Base-by-base conservation (phyloP, 305 asterid species). In the Solanum hybrid region DNA sequence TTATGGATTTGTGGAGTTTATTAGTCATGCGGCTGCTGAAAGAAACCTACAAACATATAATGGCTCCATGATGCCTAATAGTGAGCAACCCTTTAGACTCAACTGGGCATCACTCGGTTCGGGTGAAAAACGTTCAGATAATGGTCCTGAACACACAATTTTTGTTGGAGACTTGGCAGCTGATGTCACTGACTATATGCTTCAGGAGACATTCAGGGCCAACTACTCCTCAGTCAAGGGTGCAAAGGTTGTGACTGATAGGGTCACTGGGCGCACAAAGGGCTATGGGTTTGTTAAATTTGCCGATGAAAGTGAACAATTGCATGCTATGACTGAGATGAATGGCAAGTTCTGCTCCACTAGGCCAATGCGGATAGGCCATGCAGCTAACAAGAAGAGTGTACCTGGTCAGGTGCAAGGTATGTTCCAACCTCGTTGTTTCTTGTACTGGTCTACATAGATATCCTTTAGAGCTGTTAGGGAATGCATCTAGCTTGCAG, bases 31-130 rank as follows among this genome's bases (percentile, higher is more conserved):
- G 32, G 94, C 94, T 81, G 95, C 95, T 3, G 95, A 93, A 75
- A 89, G 91, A 38, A 88, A 12, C 84, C 89, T 93, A 32, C 94
- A 90, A 75, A 7, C 90, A 3, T 93, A 80, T 61, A 92, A 93
- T 89, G 95, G 95, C 45, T 70, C 90, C 22, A 27, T 86, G 87
- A 93, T 92, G 95, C 95, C 95, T 33, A 92, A 82, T 87, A 89
- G 57, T 41, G 94, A 93, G 91, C 94, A 92, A 45, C 70, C 89
- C 78, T 92, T 91, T 82, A 92, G 92, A 80, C 87, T 93, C 29
- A 93, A 93, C 90, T 93, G 95, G 95, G 95, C 95, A 37, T 93
- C 95, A 81, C 89, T 89, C 81, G 95, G 95, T 89, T 89, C 92
- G 13, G 94, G 94, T 26, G 94, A 92, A 89, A 93, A 91, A 90